Percentiles rank a stretch among this genome's conserved stretches.
phyloP scores from a whole-genome alignment of 208 protist species.

The Strigomonas culicis region DNA sequence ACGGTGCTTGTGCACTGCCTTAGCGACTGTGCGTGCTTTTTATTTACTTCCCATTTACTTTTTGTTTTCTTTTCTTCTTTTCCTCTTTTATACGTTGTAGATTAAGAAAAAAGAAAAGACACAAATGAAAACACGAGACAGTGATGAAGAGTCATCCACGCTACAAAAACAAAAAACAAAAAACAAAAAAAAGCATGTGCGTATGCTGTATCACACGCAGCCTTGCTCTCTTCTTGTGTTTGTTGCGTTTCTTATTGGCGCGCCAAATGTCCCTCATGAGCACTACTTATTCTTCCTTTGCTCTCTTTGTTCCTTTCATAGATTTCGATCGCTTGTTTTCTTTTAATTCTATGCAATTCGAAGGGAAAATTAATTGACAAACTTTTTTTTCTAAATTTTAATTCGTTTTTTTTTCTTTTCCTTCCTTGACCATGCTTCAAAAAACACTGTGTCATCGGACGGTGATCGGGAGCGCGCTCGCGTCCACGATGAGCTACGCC shows the following conservation, averaged over 20 bases:
- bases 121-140: constrained; percentile 1
- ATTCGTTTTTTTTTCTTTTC: constrained; percentile 15
- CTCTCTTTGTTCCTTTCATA: too few species aligned
- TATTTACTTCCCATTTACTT: too few species aligned
- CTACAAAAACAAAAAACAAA: constrained; percentile 9
- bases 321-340: too few species aligned
- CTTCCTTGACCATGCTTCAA: constrained; percentile 11
- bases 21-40: too few species aligned
- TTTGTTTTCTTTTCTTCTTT: too few species aligned
- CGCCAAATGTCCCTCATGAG: neutral
- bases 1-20: too few species aligned
- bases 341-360: too few species aligned
- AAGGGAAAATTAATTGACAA: too few species aligned
- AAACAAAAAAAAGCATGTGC: constrained; percentile 3
- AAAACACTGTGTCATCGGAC: constrained; percentile 11
- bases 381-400: too few species aligned
- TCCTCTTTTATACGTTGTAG: too few species aligned
- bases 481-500: constrained; percentile 6
- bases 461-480: constrained; percentile 5
- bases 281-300: neutral
- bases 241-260: constrained; percentile 3
- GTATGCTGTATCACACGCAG: too few species aligned
- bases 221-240: neutral
- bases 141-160: neutral
- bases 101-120: constrained; percentile 5